These are phyloP conservation scores for Apophysomyces variabilis DNA, from an alignment of 371 early-diverging fungal species.

Conservation along the genomic window DNA sequence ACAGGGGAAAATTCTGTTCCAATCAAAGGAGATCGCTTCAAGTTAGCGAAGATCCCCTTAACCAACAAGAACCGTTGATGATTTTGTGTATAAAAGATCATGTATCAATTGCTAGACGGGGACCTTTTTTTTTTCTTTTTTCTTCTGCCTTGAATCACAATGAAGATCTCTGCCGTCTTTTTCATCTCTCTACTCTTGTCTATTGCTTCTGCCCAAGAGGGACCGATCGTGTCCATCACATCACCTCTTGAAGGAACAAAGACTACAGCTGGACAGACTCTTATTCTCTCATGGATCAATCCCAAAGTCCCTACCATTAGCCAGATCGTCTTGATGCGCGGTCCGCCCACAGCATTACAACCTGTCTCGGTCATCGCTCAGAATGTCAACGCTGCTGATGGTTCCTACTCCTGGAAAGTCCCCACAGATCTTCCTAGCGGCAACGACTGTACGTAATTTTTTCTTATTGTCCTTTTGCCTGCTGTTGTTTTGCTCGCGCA, in stretches of 20 bases:
- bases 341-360: constrained; percentile 36
- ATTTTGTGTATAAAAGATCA: not conserved
- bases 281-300: constrained; percentile 36
- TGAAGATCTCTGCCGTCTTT: not conserved
- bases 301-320: constrained; percentile 29
- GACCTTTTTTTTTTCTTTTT: not conserved
- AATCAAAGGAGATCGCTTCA: not conserved
- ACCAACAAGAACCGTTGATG: not conserved
- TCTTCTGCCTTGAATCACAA: not conserved
- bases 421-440: constrained; percentile 33
- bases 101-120: not conserved
- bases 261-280: constrained; percentile 32
- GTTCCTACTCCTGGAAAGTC: constrained; percentile 36
- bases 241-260: constrained; percentile 36
- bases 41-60: not conserved
- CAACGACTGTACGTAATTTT: constrained; percentile 34
- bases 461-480: not conserved
- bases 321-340: constrained; percentile 39
- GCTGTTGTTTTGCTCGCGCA: not conserved
- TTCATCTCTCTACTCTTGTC: not conserved
- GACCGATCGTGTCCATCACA: constrained; percentile 38
- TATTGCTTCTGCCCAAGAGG: constrained; percentile 1
- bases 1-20: not conserved
- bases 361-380: constrained; percentile 35
- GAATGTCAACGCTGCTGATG: constrained; percentile 30